phyloP scores from a whole-genome alignment of 2,329 filamentous ascomycete species.

The Talaromyces sp. region DNA sequence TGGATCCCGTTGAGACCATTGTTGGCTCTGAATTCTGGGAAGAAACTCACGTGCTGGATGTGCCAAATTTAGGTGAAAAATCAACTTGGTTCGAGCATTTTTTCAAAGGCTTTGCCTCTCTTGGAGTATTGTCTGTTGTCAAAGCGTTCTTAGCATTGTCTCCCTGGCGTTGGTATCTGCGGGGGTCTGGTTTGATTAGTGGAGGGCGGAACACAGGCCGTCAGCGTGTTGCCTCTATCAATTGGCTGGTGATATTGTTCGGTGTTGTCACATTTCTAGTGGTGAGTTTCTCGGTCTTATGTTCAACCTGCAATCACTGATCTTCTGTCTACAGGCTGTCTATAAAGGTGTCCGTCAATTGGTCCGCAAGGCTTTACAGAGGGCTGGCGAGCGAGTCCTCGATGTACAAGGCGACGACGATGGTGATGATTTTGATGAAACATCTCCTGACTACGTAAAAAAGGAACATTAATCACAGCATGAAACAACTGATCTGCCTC shows the following conservation, averaged over 20 bases:
- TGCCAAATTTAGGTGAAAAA: conserved; percentile 45
- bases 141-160: conserved; percentile 74
- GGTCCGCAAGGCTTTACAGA: conserved; percentile 70
- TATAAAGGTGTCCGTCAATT: conserved; percentile 77
- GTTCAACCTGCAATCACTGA: neutral
- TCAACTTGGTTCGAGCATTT: conserved; percentile 79
- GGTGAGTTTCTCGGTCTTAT: conserved; percentile 50
- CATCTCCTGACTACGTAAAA: conserved; percentile 9
- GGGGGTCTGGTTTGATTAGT: conserved; percentile 57
- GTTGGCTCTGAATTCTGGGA: conserved; percentile 47
- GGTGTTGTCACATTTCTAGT: conserved; percentile 76
- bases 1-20: conserved; percentile 69
- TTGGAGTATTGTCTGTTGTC: conserved; percentile 79
- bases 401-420: conserved; percentile 66
- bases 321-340: conserved; percentile 56
- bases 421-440: conserved; percentile 46
- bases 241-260: conserved; percentile 73
- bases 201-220: conserved; percentile 61
- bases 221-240: conserved; percentile 73
- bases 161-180: conserved; percentile 73
- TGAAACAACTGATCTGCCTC: neutral
- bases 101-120: conserved; percentile 80
- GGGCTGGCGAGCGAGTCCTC: conserved; percentile 73
- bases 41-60: conserved; percentile 34
- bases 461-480: conserved; percentile 12